These are phyloP conservation scores for Euclidium syriacum DNA, from an alignment of 345 rosid species.

Conservation along the genomic window DNA sequence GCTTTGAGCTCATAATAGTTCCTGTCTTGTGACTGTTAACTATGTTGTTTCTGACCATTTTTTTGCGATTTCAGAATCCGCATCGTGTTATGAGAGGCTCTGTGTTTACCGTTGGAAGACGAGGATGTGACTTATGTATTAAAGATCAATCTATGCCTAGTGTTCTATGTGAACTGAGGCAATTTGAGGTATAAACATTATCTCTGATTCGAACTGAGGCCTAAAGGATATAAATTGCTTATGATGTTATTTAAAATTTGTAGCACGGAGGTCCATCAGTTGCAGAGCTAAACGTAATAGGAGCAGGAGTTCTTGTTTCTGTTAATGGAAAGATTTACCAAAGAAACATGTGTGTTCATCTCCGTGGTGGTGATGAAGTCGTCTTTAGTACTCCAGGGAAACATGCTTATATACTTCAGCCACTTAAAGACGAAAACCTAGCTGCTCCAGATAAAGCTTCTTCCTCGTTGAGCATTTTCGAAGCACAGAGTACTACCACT, in stretches of 20 bases:
- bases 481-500: slow-evolving; percentile 66
- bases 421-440: slow-evolving; percentile 56
- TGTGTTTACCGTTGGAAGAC: slow-evolving; percentile 71
- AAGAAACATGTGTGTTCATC: slow-evolving; percentile 39
- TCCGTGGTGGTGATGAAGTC: slow-evolving; percentile 91
- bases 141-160: slow-evolving; percentile 53
- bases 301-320: slow-evolving; percentile 75
- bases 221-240: not conserved
- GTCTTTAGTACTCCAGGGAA: slow-evolving; percentile 62
- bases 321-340: slow-evolving; percentile 62
- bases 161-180: slow-evolving; percentile 68
- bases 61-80: slow-evolving; percentile 52
- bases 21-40: not conserved
- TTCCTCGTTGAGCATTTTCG: slow-evolving; percentile 65
- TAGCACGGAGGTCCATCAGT: slow-evolving; percentile 67
- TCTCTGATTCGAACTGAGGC: not conserved
- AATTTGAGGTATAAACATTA: slow-evolving; percentile 54
- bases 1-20: too few species aligned
- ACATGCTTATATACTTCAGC: slow-evolving; percentile 93
- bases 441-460: slow-evolving; percentile 56
- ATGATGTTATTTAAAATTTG: slow-evolving; percentile 15
- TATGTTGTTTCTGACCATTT: slow-evolving; percentile 8
- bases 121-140: slow-evolving; percentile 63
- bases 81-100: slow-evolving; percentile 50
- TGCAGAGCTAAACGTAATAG: slow-evolving; percentile 64